These are phyloP conservation scores for Suillus placidus DNA, from an alignment of 768 basidiomycete genomes.

Conservation along the genomic window DNA sequence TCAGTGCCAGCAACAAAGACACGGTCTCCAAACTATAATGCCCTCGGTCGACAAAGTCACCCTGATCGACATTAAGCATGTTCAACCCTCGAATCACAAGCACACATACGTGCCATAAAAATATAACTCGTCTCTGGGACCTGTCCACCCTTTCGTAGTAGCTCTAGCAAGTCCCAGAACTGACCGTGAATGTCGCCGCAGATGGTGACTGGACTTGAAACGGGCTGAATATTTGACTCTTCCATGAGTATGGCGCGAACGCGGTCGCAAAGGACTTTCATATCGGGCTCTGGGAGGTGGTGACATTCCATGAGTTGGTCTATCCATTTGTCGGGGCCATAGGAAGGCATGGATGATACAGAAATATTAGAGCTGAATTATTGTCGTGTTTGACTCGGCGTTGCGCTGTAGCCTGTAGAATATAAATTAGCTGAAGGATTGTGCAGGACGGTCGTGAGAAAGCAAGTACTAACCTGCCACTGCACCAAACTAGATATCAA, in stretches of 20 bases:
- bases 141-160: constrained; percentile 82
- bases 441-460: neutral
- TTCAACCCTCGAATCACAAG: constrained; percentile 26
- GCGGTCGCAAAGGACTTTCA: constrained; percentile 90
- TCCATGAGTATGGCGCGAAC: constrained; percentile 91
- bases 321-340: constrained; percentile 81
- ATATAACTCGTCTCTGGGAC: constrained; percentile 92
- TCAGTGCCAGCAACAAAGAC: constrained; percentile 82
- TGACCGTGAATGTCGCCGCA: constrained; percentile 98
- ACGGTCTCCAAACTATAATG: constrained; percentile 97
- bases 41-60: constrained; percentile 97
- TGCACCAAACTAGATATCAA: no score
- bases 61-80: constrained; percentile 52
- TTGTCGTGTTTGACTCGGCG: neutral
- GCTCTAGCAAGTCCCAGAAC: constrained; percentile 94
- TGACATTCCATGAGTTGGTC: constrained; percentile 84
- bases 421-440: neutral
- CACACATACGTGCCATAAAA: constrained; percentile 84
- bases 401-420: neutral
- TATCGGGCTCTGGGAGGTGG: constrained; percentile 87
- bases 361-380: neutral
- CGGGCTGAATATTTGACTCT: constrained; percentile 97
- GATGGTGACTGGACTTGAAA: constrained; percentile 92
- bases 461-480: neutral
- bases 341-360: constrained; percentile 31